phyloP scores from a whole-genome alignment of 2,329 filamentous ascomycete genomes.

The Byssoonygena ceratinophila region DNA sequence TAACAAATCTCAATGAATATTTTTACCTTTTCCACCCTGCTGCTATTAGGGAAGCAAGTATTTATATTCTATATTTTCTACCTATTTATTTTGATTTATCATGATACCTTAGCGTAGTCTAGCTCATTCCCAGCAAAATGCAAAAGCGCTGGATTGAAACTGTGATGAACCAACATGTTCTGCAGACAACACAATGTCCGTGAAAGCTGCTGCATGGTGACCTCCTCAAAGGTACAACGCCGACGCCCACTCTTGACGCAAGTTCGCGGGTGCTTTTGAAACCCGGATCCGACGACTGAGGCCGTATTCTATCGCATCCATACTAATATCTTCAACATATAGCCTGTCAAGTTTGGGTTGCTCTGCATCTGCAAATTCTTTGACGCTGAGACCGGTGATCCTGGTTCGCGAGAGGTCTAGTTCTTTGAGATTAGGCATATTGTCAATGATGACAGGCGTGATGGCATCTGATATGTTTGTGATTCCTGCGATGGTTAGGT shows the following conservation, averaged over 20 bases:
- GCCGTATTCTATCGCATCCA: conserved; percentile 16
- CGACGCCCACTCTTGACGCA: too few relatives aligned
- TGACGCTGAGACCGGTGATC: conserved; percentile 29
- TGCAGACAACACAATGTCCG: too few relatives aligned
- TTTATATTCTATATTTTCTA: too few relatives aligned
- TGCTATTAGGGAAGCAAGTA: not conserved
- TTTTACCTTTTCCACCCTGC: not conserved
- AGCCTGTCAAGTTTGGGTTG: conserved; percentile 17
- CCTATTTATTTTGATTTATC: too few relatives aligned
- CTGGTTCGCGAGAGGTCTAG: conserved; percentile 28
- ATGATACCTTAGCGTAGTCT: too few relatives aligned
- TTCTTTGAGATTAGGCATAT: conserved; percentile 24
- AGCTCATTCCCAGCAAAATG: too few relatives aligned
- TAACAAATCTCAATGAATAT: too few relatives aligned
- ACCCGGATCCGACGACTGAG: conserved; percentile 12
- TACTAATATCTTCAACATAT: conserved; percentile 4
- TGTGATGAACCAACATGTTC: too few relatives aligned
- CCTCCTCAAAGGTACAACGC: too few relatives aligned
- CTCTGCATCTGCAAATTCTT: conserved; percentile 21
- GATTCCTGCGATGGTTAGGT: conserved; percentile 25
- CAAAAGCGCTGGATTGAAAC: too few relatives aligned
- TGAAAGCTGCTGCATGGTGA: too few relatives aligned
- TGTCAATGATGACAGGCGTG: conserved; percentile 17
- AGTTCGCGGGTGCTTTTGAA: not conserved
- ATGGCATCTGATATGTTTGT: conserved; percentile 22